phyloP scores from a whole-genome alignment of 352 stramenopile genomes.

The Pythium inflatum region DNA sequence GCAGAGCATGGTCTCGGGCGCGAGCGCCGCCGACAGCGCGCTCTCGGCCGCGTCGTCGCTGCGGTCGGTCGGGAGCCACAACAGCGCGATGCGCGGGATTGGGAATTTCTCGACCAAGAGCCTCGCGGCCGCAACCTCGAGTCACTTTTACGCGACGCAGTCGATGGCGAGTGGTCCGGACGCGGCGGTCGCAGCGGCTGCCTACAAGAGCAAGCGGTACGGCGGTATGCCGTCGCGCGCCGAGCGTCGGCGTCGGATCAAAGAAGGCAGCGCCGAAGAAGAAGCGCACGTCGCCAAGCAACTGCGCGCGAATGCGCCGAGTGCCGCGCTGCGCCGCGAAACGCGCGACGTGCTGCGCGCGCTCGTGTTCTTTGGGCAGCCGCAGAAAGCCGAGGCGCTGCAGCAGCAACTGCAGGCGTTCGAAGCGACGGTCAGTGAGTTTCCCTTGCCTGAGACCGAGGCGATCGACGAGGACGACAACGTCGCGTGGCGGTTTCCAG shows the following conservation, averaged over 20 bases:
- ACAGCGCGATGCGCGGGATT: slow-evolving; percentile 62
- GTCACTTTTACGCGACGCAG: slow-evolving; percentile 76
- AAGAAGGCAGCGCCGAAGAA: slow-evolving; percentile 71
- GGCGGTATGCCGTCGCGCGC: slow-evolving; percentile 47
- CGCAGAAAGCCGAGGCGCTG: slow-evolving; percentile 43
- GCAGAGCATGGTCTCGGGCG: slow-evolving; percentile 53
- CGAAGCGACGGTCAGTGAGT: slow-evolving; percentile 38
- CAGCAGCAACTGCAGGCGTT: slow-evolving; percentile 51
- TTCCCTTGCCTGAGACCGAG: slow-evolving; percentile 20
- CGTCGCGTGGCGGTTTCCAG: slow-evolving; percentile 23
- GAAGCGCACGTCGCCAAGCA: slow-evolving; percentile 64
- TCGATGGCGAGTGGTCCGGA: slow-evolving; percentile 31
- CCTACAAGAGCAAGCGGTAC: slow-evolving; percentile 54
- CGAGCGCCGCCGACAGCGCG: slow-evolving; percentile 49
- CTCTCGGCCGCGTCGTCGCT: slow-evolving; percentile 66
- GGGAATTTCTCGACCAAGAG: slow-evolving; percentile 74
- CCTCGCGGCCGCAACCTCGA: slow-evolving; percentile 57
- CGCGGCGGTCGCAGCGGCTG: slow-evolving; percentile 11
- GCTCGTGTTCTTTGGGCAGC: slow-evolving; percentile 59
- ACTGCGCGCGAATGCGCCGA: slow-evolving; percentile 45
- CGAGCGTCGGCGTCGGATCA: slow-evolving; percentile 68
- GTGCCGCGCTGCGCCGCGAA: slow-evolving; percentile 40
- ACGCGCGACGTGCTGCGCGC: slow-evolving; percentile 48
- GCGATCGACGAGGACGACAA: not conserved
- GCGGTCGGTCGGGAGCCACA: slow-evolving; percentile 81